These are phyloP conservation scores for Wilhelminamyces savonicus DNA, from an alignment of 805 yeast genomes.

Conservation along the genomic window DNA sequence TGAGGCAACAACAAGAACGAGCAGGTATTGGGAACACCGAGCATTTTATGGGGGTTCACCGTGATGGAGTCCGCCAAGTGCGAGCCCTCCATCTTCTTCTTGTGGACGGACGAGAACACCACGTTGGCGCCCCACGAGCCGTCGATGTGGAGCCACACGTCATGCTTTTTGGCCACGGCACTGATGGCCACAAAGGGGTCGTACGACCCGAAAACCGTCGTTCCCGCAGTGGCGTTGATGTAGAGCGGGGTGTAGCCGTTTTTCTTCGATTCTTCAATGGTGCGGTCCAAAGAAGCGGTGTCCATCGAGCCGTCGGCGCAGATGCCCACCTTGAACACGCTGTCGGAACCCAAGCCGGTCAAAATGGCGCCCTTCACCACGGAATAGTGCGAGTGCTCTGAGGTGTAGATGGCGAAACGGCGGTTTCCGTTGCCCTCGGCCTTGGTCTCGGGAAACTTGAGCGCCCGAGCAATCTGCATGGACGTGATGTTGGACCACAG, in stretches of 20 bases:
- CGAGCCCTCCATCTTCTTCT: constrained; percentile 47
- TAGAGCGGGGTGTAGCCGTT: constrained; percentile 70
- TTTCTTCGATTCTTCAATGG: constrained; percentile 36
- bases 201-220: constrained; percentile 81
- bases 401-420: constrained; percentile 65
- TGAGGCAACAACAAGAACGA: constrained; percentile 73
- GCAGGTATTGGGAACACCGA: constrained; percentile 78
- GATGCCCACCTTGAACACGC: constrained; percentile 61
- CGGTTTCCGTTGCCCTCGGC: constrained; percentile 44
- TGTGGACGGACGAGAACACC: constrained; percentile 50
- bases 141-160: constrained; percentile 78
- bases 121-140: constrained; percentile 93
- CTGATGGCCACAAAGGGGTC: constrained; percentile 60
- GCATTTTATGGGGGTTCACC: constrained; percentile 79
- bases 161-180: constrained; percentile 43
- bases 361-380: constrained; percentile 77
- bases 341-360: constrained; percentile 59
- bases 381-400: constrained; percentile 71
- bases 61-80: constrained; percentile 71
- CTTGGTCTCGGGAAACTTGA: constrained; percentile 64
- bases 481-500: constrained; percentile 81
- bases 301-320: constrained; percentile 52
- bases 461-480: constrained; percentile 68
- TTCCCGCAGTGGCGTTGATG: constrained; percentile 81
- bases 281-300: constrained; percentile 36